A percentile compares a stretch with the other conserved stretches of the same genome.
phyloP scores from a whole-genome alignment of 2,329 filamentous ascomycete genomes.

The Fusarium graminum region DNA sequence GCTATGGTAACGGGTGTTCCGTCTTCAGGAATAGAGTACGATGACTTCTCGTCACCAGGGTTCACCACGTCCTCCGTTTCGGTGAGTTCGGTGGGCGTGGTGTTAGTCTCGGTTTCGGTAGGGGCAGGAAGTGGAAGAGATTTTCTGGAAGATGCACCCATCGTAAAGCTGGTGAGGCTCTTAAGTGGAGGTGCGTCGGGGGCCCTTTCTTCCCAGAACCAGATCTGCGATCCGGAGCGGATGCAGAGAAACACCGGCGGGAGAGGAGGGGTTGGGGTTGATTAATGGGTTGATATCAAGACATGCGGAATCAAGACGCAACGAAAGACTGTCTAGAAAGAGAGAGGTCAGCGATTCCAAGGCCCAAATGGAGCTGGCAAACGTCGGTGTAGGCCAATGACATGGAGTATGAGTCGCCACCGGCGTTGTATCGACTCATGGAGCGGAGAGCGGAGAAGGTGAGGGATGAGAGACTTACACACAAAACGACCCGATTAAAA shows the following conservation, averaged over 20 bases:
- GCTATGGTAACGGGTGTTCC: constrained; percentile 92
- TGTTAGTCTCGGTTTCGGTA: constrained; percentile 77
- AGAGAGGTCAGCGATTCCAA: constrained; percentile 41
- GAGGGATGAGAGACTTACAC: constrained; percentile 39
- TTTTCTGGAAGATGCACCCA: constrained; percentile 69
- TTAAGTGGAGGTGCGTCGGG: constrained; percentile 35
- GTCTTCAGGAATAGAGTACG: constrained; percentile 86
- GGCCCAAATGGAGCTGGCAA: constrained; percentile 20
- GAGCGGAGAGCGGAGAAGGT: constrained; percentile 20
- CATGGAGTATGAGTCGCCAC: constrained; percentile 52
- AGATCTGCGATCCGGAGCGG: constrained; percentile 38
- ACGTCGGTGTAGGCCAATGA: constrained; percentile 41
- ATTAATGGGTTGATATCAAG: constrained; percentile 48
- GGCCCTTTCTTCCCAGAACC: constrained; percentile 41
- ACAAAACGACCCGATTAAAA: constrained; percentile 39
- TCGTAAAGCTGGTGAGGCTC: constrained; percentile 55
- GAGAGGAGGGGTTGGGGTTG: constrained; percentile 38
- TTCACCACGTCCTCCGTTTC: constrained; percentile 72
- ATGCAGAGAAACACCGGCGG: constrained; percentile 36
- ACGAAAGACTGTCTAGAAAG: constrained; percentile 38
- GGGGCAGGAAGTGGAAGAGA: constrained; percentile 80
- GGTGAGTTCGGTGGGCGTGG: constrained; percentile 70
- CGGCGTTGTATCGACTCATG: constrained; percentile 42
- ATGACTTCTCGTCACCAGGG: constrained; percentile 76
- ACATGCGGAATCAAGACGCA: constrained; percentile 48